Evolutionary conservation across 768 basidiomycete genomes (phyloP), one percentile per base, ranked within the genome.

Genomic region (Cyclocybe aegerita): DNA sequence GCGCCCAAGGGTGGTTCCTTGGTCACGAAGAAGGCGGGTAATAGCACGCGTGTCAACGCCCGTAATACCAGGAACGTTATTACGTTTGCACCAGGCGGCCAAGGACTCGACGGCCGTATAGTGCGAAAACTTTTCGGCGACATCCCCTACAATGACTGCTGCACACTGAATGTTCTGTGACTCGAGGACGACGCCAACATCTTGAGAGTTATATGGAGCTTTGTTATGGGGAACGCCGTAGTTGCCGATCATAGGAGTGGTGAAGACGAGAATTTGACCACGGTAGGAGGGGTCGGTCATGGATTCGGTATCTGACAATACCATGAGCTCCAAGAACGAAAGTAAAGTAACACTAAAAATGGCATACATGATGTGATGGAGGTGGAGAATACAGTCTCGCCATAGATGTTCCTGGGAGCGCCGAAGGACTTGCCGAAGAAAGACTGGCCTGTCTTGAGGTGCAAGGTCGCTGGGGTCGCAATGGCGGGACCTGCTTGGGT

Each of bases 241-340:
- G 70, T 99, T 99, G 36, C 97, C 97, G 57, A 99, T 97, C 70
- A 99, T 83, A 8, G 97, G 97, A 0, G 95, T 89, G 39, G 97
- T 99, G 75, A 99, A 99, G 50, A 99, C 97, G 56, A 99, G 82
- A 64, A 99, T 96, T 70, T 99, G 97, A 44, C 93, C 89, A 32
- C 93, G 90, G 70, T 99, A 98, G 7, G 97, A 98, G 6, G 97
- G 97, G 68, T 99, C 97, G 34, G 97, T 99, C 97, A 99, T 98
- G 7, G 93, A 97, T 72, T 99, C 97, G 41, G 96, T 98, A 68
- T 99, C 94, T 96, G 52, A 55, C 34, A 46, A 42, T 4, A 39
- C 39, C 38, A 55, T 49, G 46, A 55, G 43, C 54, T 57, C 17
- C 41, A 53, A 46, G 39, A 32, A 10, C 1, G 32, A 11, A 9